phyloP scores from a whole-genome alignment of 306 rosid genomes.

The Lathyrus sativus region DNA sequence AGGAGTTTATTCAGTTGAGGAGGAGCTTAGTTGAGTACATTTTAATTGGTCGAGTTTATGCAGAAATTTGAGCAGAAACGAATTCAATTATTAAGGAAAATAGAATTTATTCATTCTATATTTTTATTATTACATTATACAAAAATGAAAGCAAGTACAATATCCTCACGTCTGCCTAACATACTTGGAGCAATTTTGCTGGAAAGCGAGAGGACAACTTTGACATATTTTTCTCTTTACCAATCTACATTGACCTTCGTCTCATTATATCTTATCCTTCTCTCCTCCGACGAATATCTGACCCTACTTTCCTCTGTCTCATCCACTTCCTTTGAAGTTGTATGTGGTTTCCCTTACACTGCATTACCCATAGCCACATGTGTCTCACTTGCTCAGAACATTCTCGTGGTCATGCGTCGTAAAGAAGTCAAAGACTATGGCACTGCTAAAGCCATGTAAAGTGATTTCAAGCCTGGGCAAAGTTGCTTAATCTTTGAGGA shows the following conservation, averaged over 20 bases:
- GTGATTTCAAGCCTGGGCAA: slow-evolving; percentile 56
- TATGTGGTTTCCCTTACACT: slow-evolving; percentile 90
- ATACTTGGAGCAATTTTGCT: no score
- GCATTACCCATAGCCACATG: slow-evolving; percentile 91
- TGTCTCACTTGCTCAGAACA: slow-evolving; percentile 51
- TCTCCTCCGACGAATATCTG: slow-evolving; percentile 76
- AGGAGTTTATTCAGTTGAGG: no score
- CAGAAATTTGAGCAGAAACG: no score
- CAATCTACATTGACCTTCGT: slow-evolving; percentile 87
- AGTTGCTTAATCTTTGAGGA: slow-evolving; percentile 80
- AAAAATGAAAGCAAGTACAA: no score
- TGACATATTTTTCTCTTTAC: no score
- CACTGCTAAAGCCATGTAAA: slow-evolving; percentile 81
- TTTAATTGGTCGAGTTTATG: no score
- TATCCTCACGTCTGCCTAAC: no score
- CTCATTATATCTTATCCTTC: slow-evolving; percentile 80
- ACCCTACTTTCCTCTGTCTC: slow-evolving; percentile 69
- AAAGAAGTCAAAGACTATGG: slow-evolving; percentile 94
- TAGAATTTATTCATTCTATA: no score
- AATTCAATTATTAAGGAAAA: no score
- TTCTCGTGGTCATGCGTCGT: slow-evolving; percentile 92
- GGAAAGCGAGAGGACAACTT: no score
- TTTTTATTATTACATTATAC: no score
- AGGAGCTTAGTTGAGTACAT: no score
- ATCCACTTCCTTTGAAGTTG: slow-evolving; percentile 58